Evolutionary conservation across 495 filamentous ascomycete species (phyloP), one percentile per base, ranked within the genome.

Genomic region (Cairneyella variabilis): DNA sequence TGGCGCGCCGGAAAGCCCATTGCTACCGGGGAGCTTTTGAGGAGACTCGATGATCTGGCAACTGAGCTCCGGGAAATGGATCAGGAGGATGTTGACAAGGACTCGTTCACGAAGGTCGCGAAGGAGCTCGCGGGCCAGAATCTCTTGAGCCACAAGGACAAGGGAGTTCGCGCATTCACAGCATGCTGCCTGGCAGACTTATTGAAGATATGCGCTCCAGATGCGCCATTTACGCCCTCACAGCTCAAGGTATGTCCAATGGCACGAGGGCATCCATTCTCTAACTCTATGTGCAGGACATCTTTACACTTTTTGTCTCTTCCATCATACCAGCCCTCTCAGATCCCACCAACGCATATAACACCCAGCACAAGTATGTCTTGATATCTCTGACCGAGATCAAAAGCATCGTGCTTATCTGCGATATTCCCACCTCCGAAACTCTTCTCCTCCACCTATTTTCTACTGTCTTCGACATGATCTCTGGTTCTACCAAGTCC

Each of bases 1-100:
- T 97, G 95, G 90, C 87, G 88, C 62, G 88, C 90, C 42, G 95
- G 92, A 48, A 93, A 89, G 64, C 79, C 88, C 48, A 96, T 99
- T 61, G 75, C 86, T 34, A 84, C 91, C 42, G 85, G 79, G 55
- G 88, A 91, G 46, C 82, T 99, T 27, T 74, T 96, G 53, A 76
- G 83, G 61, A 83, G 92, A 17, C 79, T 99, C 38, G 84, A 89
- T 60, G 73, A 78, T 6, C 84, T 99, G 20, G 82, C 82, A 49
- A 85, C 88, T 54, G 93, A 99, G 74, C 78, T 99, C 55, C 76
- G 81, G 58, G 83, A 85, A 58, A 77, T 93, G 60, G 91, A 96
- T 52, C 93, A 97, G 70, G 91, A 96, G 58, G 85, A 88, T 38
- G 78, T 85, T 42, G 84, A 96, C 43, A 80, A 85, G 57, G 79